Evolutionary conservation across 2,329 filamentous ascomycete genomes (phyloP).

Genomic region (Venturia carpophila): DNA sequence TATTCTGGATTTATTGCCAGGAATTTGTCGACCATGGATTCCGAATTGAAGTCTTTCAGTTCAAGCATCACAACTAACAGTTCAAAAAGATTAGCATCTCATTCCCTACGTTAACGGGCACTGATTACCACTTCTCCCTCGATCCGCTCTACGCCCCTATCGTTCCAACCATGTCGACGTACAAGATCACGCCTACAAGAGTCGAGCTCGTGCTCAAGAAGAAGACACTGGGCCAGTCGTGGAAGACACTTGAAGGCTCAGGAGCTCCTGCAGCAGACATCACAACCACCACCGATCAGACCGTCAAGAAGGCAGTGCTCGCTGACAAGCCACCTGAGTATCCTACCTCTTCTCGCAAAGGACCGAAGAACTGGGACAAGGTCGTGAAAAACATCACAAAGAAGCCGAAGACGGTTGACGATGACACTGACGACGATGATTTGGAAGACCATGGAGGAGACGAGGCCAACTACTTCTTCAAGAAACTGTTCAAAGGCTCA

Average conservation of each 20-base stretch:
- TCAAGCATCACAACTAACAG: not conserved
- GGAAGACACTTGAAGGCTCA: constrained; percentile 51
- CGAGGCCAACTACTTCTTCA: constrained; percentile 78
- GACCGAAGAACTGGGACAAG: constrained; percentile 89
- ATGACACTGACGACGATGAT: constrained; percentile 32
- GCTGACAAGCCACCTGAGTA: constrained; percentile 40
- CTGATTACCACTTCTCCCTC: constrained; percentile 54
- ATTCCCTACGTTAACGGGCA: constrained; percentile 48
- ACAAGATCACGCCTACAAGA: constrained; percentile 65
- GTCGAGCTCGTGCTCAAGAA: constrained; percentile 71
- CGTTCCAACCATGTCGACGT: constrained; percentile 52
- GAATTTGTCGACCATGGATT: not conserved
- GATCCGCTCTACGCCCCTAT: constrained; percentile 61
- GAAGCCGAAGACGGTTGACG: constrained; percentile 22
- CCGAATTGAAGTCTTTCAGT: not conserved
- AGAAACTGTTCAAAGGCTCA: constrained; percentile 71
- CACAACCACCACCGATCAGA: constrained; percentile 14
- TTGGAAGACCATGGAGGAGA: constrained; percentile 50
- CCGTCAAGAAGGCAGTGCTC: constrained; percentile 13
- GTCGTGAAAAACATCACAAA: constrained; percentile 46
- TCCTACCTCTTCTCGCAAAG: constrained; percentile 75
- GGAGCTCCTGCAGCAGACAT: constrained; percentile 23
- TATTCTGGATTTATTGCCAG: not conserved
- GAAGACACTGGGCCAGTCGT: constrained; percentile 55
- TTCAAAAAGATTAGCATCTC: constrained; percentile 43